Percentiles rank a stretch among this genome's conserved stretches.
Evolutionary conservation across 345 rosid species (phyloP).

Genomic region (Clarkia xantiana): DNA sequence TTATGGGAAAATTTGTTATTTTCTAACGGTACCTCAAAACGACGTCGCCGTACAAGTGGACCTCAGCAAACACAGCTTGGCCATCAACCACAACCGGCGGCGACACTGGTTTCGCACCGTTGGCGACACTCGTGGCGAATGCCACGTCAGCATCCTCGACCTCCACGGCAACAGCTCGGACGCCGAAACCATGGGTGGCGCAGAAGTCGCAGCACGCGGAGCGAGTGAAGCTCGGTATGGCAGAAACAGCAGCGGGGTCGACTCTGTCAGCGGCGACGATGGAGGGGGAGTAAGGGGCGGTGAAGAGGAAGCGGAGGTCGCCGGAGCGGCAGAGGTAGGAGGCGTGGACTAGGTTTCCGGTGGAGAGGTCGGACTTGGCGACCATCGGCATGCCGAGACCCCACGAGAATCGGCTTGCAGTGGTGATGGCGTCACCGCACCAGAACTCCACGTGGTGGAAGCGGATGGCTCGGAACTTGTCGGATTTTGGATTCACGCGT

Average conservation of each 20-base stretch:
- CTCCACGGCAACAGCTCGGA: constrained; percentile 54
- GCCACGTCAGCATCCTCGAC: constrained; percentile 65
- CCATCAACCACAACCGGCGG: constrained; percentile 31
- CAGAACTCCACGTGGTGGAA: constrained; percentile 94
- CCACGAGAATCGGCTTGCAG: constrained; percentile 77
- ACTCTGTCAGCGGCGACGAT: constrained; percentile 23
- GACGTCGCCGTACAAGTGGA: constrained; percentile 68
- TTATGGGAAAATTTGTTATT: too few species aligned
- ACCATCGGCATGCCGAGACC: constrained; percentile 75
- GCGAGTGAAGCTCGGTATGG: constrained; percentile 30
- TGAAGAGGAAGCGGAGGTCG: constrained; percentile 61
- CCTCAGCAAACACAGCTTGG: constrained; percentile 47
- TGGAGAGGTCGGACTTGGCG: constrained; percentile 86
- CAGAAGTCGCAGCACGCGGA: constrained; percentile 40
- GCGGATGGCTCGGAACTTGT: constrained; percentile 45
- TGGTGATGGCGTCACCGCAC: constrained; percentile 76
- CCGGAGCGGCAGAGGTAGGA: constrained; percentile 85
- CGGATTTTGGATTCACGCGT: constrained; percentile 54
- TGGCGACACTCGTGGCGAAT: constrained; percentile 37
- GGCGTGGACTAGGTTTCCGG: constrained; percentile 71
- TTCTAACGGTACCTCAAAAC: constrained; percentile 67
- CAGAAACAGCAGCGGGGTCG: constrained; percentile 17
- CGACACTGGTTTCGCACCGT: constrained; percentile 46
- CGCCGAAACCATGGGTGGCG: constrained; percentile 58
- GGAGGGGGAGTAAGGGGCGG: constrained; percentile 70